Evolutionary conservation across 2,329 filamentous ascomycete species (phyloP), one percentile per base, ranked within the genome.

Genomic region (Microdochium nivale): DNA sequence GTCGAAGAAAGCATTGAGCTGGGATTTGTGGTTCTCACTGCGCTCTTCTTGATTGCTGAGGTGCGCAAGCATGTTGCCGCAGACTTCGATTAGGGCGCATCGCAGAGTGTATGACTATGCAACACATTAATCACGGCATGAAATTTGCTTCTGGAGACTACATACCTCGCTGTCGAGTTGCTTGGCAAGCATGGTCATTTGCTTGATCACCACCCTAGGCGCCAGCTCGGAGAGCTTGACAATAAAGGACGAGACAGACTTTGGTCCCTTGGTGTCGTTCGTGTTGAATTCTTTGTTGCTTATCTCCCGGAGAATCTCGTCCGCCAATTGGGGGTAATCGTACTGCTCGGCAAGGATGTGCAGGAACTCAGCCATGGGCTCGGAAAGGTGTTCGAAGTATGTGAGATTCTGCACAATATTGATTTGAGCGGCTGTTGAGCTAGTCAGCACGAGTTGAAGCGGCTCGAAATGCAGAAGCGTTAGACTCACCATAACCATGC

Each of bases 231-330:
- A 97, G 25, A 99, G 79, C 65, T 92, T 95, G 52, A 91, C 81
- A 59, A 99, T 87, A 63, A 99, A 99, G 1, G 88, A 81, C 14
- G 94, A 97, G 8, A 97, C 90, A 1, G 92, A 97, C 68, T 97
- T 99, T 13, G 95, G 94, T 0, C 94, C 94, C 65, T 87, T 90
- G 1, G 88, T 90, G 67, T 99, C 95, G 62, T 95, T 99, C 55
- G 87, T 92, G 69, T 95, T 96, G 73, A 97, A 99, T 65, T 97
- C 92, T 67, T 96, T 99, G 70, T 91, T 96, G 67, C 91, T 95
- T 58, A 99, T 80, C 65, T 99, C 94, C 61, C 90, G 86, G 53
- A 99, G 70, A 27, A 97, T 88, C 65, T 99, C 94, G 65, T 96
- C 94, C 3, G 90, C 87, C 9, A 99, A 78, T 63, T 99, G 94